Evolutionary conservation across 192 early-diverging fungal genomes (phyloP), one percentile per base, ranked within the genome.

Genomic region (Backusella parvicylindrica): DNA sequence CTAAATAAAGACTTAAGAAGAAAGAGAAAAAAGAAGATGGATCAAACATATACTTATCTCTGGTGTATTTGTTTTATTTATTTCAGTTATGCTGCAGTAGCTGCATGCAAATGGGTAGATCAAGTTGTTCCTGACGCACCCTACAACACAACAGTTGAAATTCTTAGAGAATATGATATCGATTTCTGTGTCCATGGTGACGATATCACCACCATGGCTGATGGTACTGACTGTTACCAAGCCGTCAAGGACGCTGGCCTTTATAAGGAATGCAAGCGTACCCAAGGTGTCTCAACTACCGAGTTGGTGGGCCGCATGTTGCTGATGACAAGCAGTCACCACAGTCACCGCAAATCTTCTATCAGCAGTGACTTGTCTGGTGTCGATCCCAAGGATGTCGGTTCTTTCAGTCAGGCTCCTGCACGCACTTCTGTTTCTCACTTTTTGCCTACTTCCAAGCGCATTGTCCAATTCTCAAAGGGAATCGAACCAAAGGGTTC

Each of bases 101-200:
- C 92, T 35, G 96, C 93, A 5, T 99, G 97, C 90, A 99, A 99
- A 79, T 96, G 94, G 97, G 96, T 91, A 2, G 96, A 99, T 81
- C 86, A 92, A 74, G 95, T 99, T 9, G 97, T 97, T 37, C 86
- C 84, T 68, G 87, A 99, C 71, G 97, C 97, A 43, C 97, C 97
- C 15, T 99, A 99, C 79, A 85, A 91, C 71, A 99, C 97, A 60
- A 89, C 90, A 15, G 81, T 99, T 65, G 95, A 96, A 82, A 79
- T 87, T 23, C 85, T 99, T 81, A 91, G 96, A 81, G 79, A 90
- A 71, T 94, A 95, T 87, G 75, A 95, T 77, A 93, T 94, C 73
- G 97, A 97, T 83, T 96, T 94, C 84, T 96, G 95, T 73, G 96
- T 97, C 18, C 97, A 99, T 67, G 97, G 97, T 36, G 97, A 99